phyloP scores from a whole-genome alignment of 2,329 filamentous ascomycete genomes.

The Aspergillus sp. region DNA sequence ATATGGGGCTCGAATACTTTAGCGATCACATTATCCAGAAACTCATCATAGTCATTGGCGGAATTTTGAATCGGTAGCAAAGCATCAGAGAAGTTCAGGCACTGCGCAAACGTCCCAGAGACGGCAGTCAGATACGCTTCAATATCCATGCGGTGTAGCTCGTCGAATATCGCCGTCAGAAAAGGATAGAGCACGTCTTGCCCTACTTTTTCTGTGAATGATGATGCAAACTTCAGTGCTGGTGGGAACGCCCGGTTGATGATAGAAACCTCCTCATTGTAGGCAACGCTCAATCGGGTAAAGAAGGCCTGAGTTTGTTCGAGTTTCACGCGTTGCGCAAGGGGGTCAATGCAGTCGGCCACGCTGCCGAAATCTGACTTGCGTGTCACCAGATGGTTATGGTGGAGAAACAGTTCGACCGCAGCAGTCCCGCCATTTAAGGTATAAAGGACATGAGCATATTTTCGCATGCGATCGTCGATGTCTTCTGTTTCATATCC shows the following conservation, averaged over 20 bases:
- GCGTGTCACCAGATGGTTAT: slow-evolving; percentile 79
- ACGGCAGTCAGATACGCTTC: slow-evolving; percentile 81
- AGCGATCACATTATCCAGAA: slow-evolving; percentile 66
- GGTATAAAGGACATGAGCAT: slow-evolving; percentile 78
- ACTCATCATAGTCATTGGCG: slow-evolving; percentile 59
- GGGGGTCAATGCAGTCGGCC: slow-evolving; percentile 75
- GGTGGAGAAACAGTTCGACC: slow-evolving; percentile 82
- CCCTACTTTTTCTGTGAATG: slow-evolving; percentile 76
- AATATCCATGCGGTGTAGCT: slow-evolving; percentile 73
- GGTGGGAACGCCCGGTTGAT: slow-evolving; percentile 81
- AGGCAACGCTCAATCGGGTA: slow-evolving; percentile 66
- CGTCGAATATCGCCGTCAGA: slow-evolving; percentile 79
- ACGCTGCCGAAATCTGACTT: slow-evolving; percentile 70
- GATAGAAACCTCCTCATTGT: slow-evolving; percentile 78
- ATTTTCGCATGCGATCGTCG: slow-evolving; percentile 82
- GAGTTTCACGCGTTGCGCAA: slow-evolving; percentile 67
- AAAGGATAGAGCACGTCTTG: slow-evolving; percentile 85
- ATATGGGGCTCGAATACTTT: slow-evolving; percentile 86
- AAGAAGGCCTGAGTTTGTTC: slow-evolving; percentile 83
- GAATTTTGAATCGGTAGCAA: slow-evolving; percentile 64
- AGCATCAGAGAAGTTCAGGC: slow-evolving; percentile 71
- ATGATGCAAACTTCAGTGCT: slow-evolving; percentile 67
- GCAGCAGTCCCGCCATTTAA: slow-evolving; percentile 78
- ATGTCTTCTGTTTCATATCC: slow-evolving; percentile 88
- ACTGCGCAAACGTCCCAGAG: slow-evolving; percentile 84